Evolutionary conservation across 805 yeast genomes (phyloP), one percentile per base, ranked within the genome.

Genomic region (Metschnikowia baotianmanensis): DNA sequence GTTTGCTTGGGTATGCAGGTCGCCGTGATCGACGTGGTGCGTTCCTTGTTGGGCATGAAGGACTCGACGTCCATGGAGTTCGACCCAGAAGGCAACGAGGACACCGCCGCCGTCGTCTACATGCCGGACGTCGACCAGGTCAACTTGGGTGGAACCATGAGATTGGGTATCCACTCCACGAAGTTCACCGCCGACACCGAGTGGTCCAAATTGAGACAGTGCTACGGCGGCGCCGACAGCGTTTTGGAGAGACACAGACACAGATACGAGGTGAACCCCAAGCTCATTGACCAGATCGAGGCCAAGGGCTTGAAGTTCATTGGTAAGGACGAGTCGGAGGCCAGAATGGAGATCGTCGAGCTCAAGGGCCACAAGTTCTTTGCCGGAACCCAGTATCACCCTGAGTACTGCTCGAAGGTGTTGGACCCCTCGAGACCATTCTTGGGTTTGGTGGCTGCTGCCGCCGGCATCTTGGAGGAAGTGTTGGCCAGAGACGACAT

Each of bases 101-200:
- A 71, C 24, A 75, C 77, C 40, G 83, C 88, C 15, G 78, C 88
- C 38, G 95, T 93, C 44, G 86, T 93, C 35, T 93, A 88, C 72
- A 93, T 93, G 99, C 99, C 99, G 31, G 99, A 93, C 67, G 89
- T 91, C 48, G 96, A 89, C 67, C 91, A 89, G 72, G 82, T 85
- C 54, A 88, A 87, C 63, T 77, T 93, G 73, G 99, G 99, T 50
- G 99, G 99, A 53, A 91, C 98, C 37, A 93, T 93, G 99, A 83
- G 99, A 74, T 77, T 93, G 54, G 99, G 99, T 55, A 75, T 88
- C 51, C 89, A 96, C 67, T 80, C 90, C 52, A 89, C 98, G 28
- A 78, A 76, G 50, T 93, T 93, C 75, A 82, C 78, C 56, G 69
- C 69, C 13, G 79, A 73, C 48, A 67, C 86, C 34, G 83, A 83